Evolutionary conservation across 192 early-diverging fungal genomes (phyloP).

Genomic region (Radiomyces spectabilis): DNA sequence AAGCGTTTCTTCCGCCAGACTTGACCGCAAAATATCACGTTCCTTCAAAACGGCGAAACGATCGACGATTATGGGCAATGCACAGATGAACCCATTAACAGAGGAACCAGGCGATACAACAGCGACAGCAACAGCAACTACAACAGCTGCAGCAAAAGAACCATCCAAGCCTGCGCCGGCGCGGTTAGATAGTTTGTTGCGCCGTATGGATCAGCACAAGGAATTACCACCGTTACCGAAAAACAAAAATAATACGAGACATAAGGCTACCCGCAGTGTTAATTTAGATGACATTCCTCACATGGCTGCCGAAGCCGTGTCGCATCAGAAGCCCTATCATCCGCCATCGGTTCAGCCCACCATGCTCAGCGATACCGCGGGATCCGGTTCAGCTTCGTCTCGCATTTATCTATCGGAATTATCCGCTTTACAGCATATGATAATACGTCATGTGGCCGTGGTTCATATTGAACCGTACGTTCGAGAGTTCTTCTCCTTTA

Average conservation of each 20-base stretch:
- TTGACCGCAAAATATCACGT: constrained; percentile 18
- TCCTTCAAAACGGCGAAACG: constrained; percentile 25
- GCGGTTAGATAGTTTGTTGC: constrained; percentile 13
- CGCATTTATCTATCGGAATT: constrained; percentile 52
- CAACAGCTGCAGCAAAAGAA: not conserved
- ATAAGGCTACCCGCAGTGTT: no score
- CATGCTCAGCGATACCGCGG: no score
- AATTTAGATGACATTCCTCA: constrained; percentile 8
- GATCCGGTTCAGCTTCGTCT: no score
- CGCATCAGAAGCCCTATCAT: no score
- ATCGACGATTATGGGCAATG: constrained; percentile 16
- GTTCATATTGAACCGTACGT: constrained; percentile 65
- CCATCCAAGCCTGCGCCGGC: not conserved
- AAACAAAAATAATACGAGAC: no score
- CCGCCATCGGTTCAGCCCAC: no score
- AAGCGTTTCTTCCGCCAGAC: not conserved
- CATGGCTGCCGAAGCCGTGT: no score
- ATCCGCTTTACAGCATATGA: constrained; percentile 74
- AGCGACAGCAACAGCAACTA: not conserved
- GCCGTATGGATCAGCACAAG: constrained; percentile 6
- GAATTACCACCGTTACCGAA: constrained; percentile 5
- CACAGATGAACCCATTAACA: not conserved
- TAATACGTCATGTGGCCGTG: constrained; percentile 79
- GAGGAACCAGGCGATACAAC: not conserved
- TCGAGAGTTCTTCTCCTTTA: constrained; percentile 56